Evolutionary conservation across 2,329 filamentous ascomycete genomes (phyloP).

Genomic region (Paramyrothecium sp.): DNA sequence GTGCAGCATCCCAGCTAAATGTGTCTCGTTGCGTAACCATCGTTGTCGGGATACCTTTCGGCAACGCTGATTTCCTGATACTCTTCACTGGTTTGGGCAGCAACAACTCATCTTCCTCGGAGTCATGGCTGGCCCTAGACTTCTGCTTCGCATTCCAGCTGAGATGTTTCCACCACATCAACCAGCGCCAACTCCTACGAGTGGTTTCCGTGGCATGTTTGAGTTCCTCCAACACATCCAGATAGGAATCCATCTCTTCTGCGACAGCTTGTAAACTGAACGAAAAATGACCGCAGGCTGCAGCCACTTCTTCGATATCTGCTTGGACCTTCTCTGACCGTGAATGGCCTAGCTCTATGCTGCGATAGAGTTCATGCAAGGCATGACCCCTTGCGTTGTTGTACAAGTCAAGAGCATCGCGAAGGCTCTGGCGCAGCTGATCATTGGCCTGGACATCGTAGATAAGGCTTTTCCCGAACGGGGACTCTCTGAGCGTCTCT

Average conservation of each 20-base stretch:
- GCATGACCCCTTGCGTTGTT: slow-evolving; percentile 73
- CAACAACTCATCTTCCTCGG: slow-evolving; percentile 42
- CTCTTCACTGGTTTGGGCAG: slow-evolving; percentile 38
- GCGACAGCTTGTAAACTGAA: slow-evolving; percentile 90
- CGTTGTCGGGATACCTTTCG: slow-evolving; percentile 53
- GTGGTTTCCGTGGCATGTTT: slow-evolving; percentile 67
- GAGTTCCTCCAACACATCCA: slow-evolving; percentile 82
- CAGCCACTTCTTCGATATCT: slow-evolving; percentile 94
- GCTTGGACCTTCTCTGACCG: slow-evolving; percentile 76
- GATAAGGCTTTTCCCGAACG: slow-evolving; percentile 69
- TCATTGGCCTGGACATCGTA: slow-evolving; percentile 73
- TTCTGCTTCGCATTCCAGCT: slow-evolving; percentile 5
- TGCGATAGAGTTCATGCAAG: slow-evolving; percentile 75
- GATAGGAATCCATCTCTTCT: slow-evolving; percentile 80
- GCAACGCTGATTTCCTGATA: slow-evolving; percentile 53
- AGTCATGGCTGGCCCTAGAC: slow-evolving; percentile 27
- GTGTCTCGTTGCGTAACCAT: slow-evolving; percentile 53
- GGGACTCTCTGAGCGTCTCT: slow-evolving; percentile 82
- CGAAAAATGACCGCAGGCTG: slow-evolving; percentile 96
- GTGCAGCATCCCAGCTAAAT: slow-evolving; percentile 55
- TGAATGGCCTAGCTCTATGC: slow-evolving; percentile 68
- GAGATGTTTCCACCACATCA: slow-evolving; percentile 68
- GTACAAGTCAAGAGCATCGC: slow-evolving; percentile 79
- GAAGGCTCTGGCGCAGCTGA: slow-evolving; percentile 76
- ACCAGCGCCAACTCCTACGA: slow-evolving; percentile 75